Base-by-base conservation (phyloP, 441 rosid genomes). In the Kokia cookei region DNA sequence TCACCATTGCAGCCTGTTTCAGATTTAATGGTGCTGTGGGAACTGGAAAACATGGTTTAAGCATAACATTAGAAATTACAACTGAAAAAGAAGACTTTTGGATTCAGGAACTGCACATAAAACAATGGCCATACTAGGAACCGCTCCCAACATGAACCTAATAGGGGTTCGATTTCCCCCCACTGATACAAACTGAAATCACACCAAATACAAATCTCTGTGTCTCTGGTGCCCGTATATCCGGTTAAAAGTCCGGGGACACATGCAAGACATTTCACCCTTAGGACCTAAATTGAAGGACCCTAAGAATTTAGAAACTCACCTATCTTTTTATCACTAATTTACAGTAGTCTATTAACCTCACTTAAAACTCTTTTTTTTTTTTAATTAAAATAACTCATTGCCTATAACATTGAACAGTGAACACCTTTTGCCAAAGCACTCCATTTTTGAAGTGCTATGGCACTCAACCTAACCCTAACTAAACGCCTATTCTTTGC, bases 141-240 rank as follows among this genome's bases (percentile, higher is more conserved):
- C 89, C 90, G 15, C 83, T 86, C 85, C 90, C 79, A 83, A 71
- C 83, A 83, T 76, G 85, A 82, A 80, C 84, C 76, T 48, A 74
- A 69, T 26, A 32, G 82, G 83, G 85, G 69, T 67, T 62, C 13
- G 57, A 79, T 53, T 60, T 57, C 19, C 55, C 12, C 77, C 78
- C 69, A 11, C 47, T 59, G 12, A 50, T 15, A 54, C 58, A 58
- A 75, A 81, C 53, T 64, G 51, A 78, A 71, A 75, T 68, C 86
- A 79, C 82, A 67, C 83, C 58, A 68, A 72, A 72, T 70, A 72
- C 63, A 65, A 45, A 68, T 71, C 67, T 15, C 42, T 32, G 40
- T 15, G 63, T 54, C 72, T 73, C 86, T 82, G 42, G 71, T 53
- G 55, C 74, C 82, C 70, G 1, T 62, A 7, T 75, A 10, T 76